Evolutionary conservation across 2,329 filamentous ascomycete species (phyloP).

Genomic region (Blastomyces gilchristii): DNA sequence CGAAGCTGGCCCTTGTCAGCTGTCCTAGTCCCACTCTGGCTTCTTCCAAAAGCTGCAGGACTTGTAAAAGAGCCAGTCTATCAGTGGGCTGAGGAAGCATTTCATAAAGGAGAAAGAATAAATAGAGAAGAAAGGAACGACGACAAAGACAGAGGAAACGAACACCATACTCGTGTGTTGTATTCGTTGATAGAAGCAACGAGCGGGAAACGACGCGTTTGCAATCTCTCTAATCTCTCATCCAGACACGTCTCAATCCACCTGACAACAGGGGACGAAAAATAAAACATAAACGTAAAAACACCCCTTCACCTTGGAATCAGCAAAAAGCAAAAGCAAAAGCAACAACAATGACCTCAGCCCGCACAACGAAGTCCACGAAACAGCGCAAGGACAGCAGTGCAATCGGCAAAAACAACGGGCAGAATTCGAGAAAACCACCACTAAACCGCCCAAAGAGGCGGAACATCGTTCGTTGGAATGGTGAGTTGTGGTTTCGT

Average conservation of each 20-base stretch:
- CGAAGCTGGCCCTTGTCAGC: not conserved
- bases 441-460: constrained; percentile 23
- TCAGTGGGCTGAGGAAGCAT: not conserved
- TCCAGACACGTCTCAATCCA: not conserved
- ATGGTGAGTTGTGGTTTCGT: constrained; percentile 24
- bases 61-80: not conserved
- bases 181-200: not conserved
- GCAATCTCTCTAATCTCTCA: not conserved
- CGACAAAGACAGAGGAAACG: not conserved
- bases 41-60: not conserved
- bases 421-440: constrained; percentile 8
- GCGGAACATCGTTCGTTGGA: constrained; percentile 35
- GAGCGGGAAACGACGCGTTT: not conserved
- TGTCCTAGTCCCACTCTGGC: not conserved
- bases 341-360: not conserved
- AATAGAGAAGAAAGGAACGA: not conserved
- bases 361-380: not conserved
- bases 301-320: not conserved
- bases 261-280: not conserved
- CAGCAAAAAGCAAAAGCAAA: not conserved
- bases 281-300: not conserved
- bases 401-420: not conserved
- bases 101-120: not conserved
- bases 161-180: not conserved
- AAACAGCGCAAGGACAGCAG: not conserved